Base-by-base conservation (phyloP, 306 rosid species). In the Medicago ruthenica region DNA sequence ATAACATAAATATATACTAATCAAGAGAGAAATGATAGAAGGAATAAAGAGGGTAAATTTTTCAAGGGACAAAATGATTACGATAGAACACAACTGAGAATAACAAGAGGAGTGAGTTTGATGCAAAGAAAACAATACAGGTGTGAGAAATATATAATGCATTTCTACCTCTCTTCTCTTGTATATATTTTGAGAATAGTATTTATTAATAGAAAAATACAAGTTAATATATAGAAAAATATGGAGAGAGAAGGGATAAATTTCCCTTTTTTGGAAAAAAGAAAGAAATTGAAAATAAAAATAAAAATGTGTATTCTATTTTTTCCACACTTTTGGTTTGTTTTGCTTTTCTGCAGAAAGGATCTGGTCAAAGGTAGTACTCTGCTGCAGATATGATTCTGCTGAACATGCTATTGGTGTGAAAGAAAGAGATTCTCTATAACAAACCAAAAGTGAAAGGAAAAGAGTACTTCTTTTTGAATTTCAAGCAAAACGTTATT, bases 351-450 rank as follows among this genome's bases (percentile, higher is more conserved):
- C 44, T 80, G 84, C 50, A 80, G 44, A 31, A 71, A 82, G 75
- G 87, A 90, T 90, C 80, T 69, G 90, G 92, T 91, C 87, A 91
- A 91, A 84, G 90, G 55, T 77, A 85, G 92, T 84, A 87, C 90
- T 79, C 37, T 60, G 27, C 21, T 64, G 82, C 78, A 82, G 88
- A 79, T 78, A 80, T 64, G 82, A 71, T 75, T 79, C 79, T 16
- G 83, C 57, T 73, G 78, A 78, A 81, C 89, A 87, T 82, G 88
- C 67, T 85, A 81, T 88, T 82, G 72, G 86, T 79, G 86, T 92
- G 93, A 89, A 77, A 79, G 82, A 54, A 65, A 79, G 13, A 85
- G 85, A 84, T 80, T 85, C 91, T 77, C 85, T 68, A 14, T 64
- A 34, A 53, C 78, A 24, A 58, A 73, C 73, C 4, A 63, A 39